Evolutionary conservation across 1,284 basidiomycete genomes (phyloP), one percentile per base, ranked within the genome.

Genomic region (Lentinula novae-zelandiae): DNA sequence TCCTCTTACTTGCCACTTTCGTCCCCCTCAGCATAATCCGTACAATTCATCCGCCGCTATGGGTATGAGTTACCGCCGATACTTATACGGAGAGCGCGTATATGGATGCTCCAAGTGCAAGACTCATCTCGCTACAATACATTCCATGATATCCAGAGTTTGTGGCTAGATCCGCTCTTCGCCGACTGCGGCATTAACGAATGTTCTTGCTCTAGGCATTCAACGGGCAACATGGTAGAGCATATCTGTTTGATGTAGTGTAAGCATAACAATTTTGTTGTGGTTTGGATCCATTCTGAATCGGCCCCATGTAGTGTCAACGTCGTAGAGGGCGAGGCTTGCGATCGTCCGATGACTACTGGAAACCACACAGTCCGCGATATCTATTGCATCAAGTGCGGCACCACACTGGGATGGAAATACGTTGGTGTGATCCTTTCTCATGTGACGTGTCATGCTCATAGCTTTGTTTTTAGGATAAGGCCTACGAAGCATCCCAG

Each of bases 281-380:
- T 39, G 34, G 55, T 22, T n/a, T 56, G 60, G 66, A 64, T 64
- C 44, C 22, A 20, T 27, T 33, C 60, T 60, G 17, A 38, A 59
- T 55, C 65, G 57, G 49, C 64, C 60, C 51, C 42, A 55, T 60
- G n/a, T 68, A 95, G 93, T 63, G 93, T 98, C 67, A 98, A 98
- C 73, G 83, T 96, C 63, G 80, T 86, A 65, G 87, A 93, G 70
- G 95, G 94, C 59, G 89, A 94, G 67, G 85, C 94, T 31, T 92
- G 86, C 70, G 96, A 98, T 72, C 84, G 96, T 60, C 85, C 90
- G 61, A 98, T 99, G 96, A 96, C 95, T 22, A 99, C 96, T 10
- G 96, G 96, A 12, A 86, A 93, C 68, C 96, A 99, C 75, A 95
- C 92, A 27, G 96, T 99, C 38, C 87, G 96, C 60, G 96, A 99